These are phyloP conservation scores for Magnusiomyces suaveolens DNA, from an alignment of 1,139 yeast species.

Conservation along the genomic window DNA sequence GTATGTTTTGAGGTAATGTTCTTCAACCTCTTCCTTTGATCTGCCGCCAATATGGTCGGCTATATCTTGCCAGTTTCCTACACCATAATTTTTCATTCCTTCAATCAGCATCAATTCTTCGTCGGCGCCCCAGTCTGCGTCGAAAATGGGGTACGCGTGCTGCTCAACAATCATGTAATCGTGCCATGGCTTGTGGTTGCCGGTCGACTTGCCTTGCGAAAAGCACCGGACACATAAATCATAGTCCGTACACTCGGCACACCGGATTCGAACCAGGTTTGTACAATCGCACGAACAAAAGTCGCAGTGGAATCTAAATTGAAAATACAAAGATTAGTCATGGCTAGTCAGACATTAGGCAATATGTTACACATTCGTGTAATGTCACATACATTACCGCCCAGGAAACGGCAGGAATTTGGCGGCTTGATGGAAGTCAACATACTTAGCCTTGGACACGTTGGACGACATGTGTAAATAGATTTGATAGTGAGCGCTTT, in stretches of 20 bases:
- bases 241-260: slow-evolving; percentile 89
- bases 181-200: slow-evolving; percentile 89
- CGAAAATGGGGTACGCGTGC: slow-evolving; percentile 87
- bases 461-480: not conserved
- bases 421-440: no score
- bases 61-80: slow-evolving; percentile 96
- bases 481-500: no score
- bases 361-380: not conserved
- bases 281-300: slow-evolving; percentile 93
- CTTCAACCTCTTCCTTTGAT: slow-evolving; percentile 80
- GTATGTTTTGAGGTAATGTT: slow-evolving; percentile 68
- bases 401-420: no score
- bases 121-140: slow-evolving; percentile 95
- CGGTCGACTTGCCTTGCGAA: slow-evolving; percentile 70
- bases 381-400: not conserved
- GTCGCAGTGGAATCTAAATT: slow-evolving; percentile 65
- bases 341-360: not conserved
- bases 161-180: slow-evolving; percentile 88
- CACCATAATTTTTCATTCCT: slow-evolving; percentile 66
- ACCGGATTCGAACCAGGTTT: slow-evolving; percentile 75
- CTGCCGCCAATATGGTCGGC: slow-evolving; percentile 92
- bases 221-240: slow-evolving; percentile 96
- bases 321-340: not conserved
- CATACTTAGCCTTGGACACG: slow-evolving; percentile 1
- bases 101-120: slow-evolving; percentile 82